Conservation (phyloP, 176 grass and related monocot species). For the Zizania latifolia region DNA sequence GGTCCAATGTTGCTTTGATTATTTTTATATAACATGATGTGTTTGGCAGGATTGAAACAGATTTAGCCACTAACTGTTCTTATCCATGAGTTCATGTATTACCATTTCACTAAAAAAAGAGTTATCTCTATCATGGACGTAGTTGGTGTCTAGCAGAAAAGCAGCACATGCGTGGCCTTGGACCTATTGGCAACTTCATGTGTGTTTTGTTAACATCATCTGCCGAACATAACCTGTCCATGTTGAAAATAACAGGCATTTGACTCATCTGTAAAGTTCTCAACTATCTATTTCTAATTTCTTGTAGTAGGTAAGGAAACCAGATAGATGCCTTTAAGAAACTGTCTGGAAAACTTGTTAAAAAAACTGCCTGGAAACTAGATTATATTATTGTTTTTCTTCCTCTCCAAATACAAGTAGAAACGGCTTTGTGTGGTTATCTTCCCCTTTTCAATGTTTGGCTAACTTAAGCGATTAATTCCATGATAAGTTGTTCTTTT, state of each 20-base stretch:
- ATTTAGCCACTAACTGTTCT: slow-evolving; percentile 26
- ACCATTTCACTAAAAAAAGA: too few species aligned
- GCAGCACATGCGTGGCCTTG: background rate
- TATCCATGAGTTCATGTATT: slow-evolving; percentile 23
- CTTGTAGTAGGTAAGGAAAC: slow-evolving; percentile 24
- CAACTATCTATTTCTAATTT: slow-evolving; percentile 10
- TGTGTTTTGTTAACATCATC: slow-evolving; percentile 9
- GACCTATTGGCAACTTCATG: slow-evolving; percentile 3
- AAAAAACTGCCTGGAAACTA: background rate
- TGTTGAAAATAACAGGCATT: slow-evolving; percentile 18
- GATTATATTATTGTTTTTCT: background rate
- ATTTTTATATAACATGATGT: slow-evolving; percentile 34
- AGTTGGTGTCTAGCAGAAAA: slow-evolving; percentile 24
- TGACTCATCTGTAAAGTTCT: slow-evolving; percentile 13
- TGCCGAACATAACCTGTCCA: slow-evolving; percentile 7
- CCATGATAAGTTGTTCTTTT: too few species aligned
- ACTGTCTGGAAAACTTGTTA: background rate
- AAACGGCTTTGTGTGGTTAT: slow-evolving; percentile 25
- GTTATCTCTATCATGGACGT: slow-evolving; percentile 26
- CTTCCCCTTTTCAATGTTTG: slow-evolving; percentile 28
- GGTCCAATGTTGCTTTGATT: slow-evolving; percentile 36
- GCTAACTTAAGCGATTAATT: slow-evolving; percentile 24
- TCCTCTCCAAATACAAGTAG: background rate
- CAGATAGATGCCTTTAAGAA: background rate
- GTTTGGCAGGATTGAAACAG: slow-evolving; percentile 36